phyloP scores from a whole-genome alignment of 495 filamentous ascomycete genomes.

The Penicillium turbatum region DNA sequence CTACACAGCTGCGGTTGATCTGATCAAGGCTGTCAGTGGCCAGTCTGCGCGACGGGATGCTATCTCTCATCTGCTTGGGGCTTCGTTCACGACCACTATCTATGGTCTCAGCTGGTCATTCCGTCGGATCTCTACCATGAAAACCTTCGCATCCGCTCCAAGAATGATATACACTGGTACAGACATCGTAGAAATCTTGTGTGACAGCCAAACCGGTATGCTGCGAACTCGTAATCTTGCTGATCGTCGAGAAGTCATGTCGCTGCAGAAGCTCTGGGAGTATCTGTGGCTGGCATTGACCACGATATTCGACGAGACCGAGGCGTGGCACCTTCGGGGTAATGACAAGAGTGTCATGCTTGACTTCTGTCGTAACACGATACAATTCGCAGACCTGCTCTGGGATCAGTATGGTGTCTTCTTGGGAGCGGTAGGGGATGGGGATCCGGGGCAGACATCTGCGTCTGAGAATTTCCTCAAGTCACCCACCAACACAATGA shows the following conservation, averaged over 20 bases:
- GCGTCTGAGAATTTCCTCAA: slow-evolving; percentile 46
- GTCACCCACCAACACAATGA: slow-evolving; percentile 59
- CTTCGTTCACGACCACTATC: slow-evolving; percentile 58
- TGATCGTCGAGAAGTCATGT: slow-evolving; percentile 55
- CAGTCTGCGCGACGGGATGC: slow-evolving; percentile 69
- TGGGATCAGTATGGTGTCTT: slow-evolving; percentile 80
- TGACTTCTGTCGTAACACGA: slow-evolving; percentile 88
- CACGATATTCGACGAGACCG: slow-evolving; percentile 77
- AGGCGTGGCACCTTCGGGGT: slow-evolving; percentile 66
- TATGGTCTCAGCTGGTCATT: slow-evolving; percentile 58
- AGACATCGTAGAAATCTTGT: slow-evolving; percentile 76
- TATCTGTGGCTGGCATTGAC: slow-evolving; percentile 72
- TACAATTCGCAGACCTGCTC: slow-evolving; percentile 82
- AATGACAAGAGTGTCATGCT: slow-evolving; percentile 72
- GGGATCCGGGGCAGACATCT: slow-evolving; percentile 37
- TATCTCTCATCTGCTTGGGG: slow-evolving; percentile 62
- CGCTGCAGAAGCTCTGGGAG: slow-evolving; percentile 73
- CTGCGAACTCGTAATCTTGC: slow-evolving; percentile 61
- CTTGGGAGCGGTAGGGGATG: slow-evolving; percentile 56
- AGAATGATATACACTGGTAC: slow-evolving; percentile 68
- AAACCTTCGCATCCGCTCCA: slow-evolving; percentile 62
- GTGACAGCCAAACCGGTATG: slow-evolving; percentile 74
- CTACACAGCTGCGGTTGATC: slow-evolving; percentile 68
- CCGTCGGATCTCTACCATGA: slow-evolving; percentile 51
- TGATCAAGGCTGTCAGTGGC: slow-evolving; percentile 73